Evolutionary conservation across 139 green algal species (phyloP).

Genomic region (Raphidocelis subcapitata): DNA sequence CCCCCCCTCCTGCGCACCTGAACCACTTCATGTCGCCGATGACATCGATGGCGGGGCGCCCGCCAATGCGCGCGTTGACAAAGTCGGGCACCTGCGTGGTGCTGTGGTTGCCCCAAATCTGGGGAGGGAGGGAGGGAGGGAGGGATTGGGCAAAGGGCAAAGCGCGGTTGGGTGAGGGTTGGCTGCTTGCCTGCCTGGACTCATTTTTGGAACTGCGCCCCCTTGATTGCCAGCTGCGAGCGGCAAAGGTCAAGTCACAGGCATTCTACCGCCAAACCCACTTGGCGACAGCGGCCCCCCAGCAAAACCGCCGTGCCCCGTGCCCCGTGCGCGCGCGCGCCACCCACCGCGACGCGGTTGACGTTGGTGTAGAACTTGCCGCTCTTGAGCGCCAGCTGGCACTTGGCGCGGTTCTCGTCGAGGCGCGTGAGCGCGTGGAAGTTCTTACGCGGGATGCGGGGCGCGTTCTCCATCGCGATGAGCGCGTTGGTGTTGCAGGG

Average conservation of each 20-base stretch:
- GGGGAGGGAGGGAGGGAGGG: no score
- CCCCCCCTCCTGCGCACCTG: neutral
- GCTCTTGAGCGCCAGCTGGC: conserved; percentile 86
- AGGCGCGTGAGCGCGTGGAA: conserved; percentile 49
- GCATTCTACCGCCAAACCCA: no score
- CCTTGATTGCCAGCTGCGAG: no score
- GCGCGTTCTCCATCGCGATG: conserved; percentile 32
- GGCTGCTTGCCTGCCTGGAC: neutral
- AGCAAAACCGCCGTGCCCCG: no score
- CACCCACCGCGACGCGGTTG: conserved; percentile 44
- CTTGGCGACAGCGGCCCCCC: no score
- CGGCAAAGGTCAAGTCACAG: no score
- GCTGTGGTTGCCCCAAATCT: conserved; percentile 95
- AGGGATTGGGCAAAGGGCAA: conserved; percentile 18
- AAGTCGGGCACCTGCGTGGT: conserved; percentile 96
- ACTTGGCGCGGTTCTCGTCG: conserved; percentile 97
- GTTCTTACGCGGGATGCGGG: conserved; percentile 29
- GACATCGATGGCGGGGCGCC: conserved; percentile 71
- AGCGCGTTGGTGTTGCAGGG: conserved; percentile 36
- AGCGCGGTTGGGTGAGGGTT: neutral
- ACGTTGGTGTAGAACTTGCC: conserved; percentile 90
- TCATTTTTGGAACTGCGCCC: no score
- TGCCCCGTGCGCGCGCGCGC: no score
- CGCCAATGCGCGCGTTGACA: conserved; percentile 88
- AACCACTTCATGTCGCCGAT: conserved; percentile 68